phyloP scores from a whole-genome alignment of 805 yeast species.

The Monosporozyma servazzii region DNA sequence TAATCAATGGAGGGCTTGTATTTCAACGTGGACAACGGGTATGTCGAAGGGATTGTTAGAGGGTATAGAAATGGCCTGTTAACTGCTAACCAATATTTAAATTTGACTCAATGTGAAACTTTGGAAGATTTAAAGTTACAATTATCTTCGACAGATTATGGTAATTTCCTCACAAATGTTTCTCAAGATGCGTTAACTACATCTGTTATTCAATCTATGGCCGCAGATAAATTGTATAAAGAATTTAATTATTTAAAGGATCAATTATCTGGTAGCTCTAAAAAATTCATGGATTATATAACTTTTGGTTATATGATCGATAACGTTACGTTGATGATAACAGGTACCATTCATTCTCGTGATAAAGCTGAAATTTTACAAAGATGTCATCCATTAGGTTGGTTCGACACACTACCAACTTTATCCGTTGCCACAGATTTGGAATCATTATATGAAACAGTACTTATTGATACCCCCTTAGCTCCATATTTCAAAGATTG shows the following conservation, averaged over 20 bases:
- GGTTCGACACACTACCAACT: slow-evolving; percentile 97
- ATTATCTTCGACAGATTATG: slow-evolving; percentile 92
- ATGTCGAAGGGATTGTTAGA: slow-evolving; percentile 87
- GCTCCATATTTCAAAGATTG: slow-evolving; percentile 94
- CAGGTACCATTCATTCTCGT: slow-evolving; percentile 93
- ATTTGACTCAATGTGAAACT: slow-evolving; percentile 91
- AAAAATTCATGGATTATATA: slow-evolving; percentile 82
- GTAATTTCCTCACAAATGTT: slow-evolving; percentile 75
- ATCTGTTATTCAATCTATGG: slow-evolving; percentile 71
- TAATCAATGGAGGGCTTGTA: slow-evolving; percentile 87
- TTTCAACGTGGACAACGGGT: slow-evolving; percentile 86
- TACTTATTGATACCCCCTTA: slow-evolving; percentile 90
- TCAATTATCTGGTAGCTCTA: slow-evolving; percentile 72
- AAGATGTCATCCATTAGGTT: slow-evolving; percentile 93
- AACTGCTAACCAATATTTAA: slow-evolving; percentile 71
- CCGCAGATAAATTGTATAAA: slow-evolving; percentile 62
- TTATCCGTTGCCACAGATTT: slow-evolving; percentile 90
- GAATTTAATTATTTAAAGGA: slow-evolving; percentile 80
- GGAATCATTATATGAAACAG: slow-evolving; percentile 86
- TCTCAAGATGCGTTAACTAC: slow-evolving; percentile 74
- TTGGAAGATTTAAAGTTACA: slow-evolving; percentile 91
- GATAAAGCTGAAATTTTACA: slow-evolving; percentile 80
- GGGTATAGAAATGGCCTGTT: slow-evolving; percentile 85
- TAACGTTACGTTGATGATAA: slow-evolving; percentile 89
- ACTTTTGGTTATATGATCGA: slow-evolving; percentile 98